A percentile compares a stretch with the other conserved stretches of the same genome.
Evolutionary conservation across 345 rosid genomes (phyloP).

Genomic region (Citrus maxima): DNA sequence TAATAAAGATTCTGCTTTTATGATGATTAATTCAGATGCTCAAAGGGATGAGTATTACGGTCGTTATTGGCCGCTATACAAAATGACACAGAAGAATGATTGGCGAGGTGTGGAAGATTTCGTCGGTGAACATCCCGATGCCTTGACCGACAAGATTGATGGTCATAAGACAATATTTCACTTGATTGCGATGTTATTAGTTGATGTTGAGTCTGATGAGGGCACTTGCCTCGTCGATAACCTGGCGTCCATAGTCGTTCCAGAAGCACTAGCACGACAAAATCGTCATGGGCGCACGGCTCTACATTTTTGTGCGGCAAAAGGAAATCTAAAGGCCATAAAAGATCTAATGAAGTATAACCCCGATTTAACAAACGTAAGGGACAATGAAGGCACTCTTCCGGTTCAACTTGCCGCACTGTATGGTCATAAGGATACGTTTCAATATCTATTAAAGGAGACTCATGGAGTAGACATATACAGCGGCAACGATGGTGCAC

Average conservation of each 20-base stretch:
- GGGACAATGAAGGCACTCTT: neutral
- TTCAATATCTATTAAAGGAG: neutral
- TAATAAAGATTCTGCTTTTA: too few species aligned
- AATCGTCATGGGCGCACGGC: too few species aligned
- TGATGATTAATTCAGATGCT: too few species aligned
- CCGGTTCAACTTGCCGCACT: neutral
- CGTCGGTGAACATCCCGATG: neutral
- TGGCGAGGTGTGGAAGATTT: neutral
- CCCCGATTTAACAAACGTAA: neutral
- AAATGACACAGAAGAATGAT: neutral
- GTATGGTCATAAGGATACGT: neutral
- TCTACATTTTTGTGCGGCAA: neutral
- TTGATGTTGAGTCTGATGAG: neutral
- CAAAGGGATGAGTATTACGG: too few species aligned
- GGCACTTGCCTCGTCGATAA: neutral
- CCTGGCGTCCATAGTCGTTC: neutral
- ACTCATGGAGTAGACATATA: neutral
- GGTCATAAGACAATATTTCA: neutral
- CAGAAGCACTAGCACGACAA: neutral
- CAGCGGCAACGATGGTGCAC: neutral
- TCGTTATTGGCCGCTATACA: too few species aligned
- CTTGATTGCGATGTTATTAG: too few species aligned
- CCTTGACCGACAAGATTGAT: neutral
- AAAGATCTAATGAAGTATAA: neutral
- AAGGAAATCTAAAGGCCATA: neutral